Evolutionary conservation across 768 basidiomycete species (phyloP).

Genomic region (Tricholomella constricta): DNA sequence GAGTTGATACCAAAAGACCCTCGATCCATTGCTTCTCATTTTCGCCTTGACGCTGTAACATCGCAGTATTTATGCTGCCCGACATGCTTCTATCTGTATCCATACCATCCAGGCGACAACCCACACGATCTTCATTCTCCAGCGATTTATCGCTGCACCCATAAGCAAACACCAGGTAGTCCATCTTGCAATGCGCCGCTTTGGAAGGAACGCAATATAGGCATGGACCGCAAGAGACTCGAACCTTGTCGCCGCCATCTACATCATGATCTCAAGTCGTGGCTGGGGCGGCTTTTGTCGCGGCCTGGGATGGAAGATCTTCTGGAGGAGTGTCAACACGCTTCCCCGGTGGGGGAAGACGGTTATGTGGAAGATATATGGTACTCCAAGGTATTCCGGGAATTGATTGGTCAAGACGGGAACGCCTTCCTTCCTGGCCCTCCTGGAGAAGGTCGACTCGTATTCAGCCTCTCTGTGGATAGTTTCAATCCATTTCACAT

Average conservation of each 20-base stretch:
- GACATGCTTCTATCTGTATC: no score
- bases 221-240: neutral
- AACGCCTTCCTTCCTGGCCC: slow-evolving; percentile 23
- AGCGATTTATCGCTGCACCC: slow-evolving; percentile 4
- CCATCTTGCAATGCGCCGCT: slow-evolving; percentile 13
- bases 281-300: slow-evolving; percentile 28
- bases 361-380: slow-evolving; percentile 20
- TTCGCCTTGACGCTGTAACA: neutral
- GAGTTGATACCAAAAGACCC: neutral
- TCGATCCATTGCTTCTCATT: neutral
- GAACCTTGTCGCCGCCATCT: slow-evolving; percentile 18
- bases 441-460: slow-evolving; percentile 16
- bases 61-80: neutral
- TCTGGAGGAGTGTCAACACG: slow-evolving; percentile 16
- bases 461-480: no score
- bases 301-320: slow-evolving; percentile 27
- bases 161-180: slow-evolving; percentile 11
- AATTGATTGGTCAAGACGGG: slow-evolving; percentile 18
- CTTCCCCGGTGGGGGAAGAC: neutral
- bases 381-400: slow-evolving; percentile 17
- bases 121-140: neutral
- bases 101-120: no score
- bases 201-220: slow-evolving; percentile 16
- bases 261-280: slow-evolving; percentile 24
- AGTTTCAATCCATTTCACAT: no score